Evolutionary conservation across 2,329 filamentous ascomycete species (phyloP).

Genomic region (Albophoma yamanashiensis): DNA sequence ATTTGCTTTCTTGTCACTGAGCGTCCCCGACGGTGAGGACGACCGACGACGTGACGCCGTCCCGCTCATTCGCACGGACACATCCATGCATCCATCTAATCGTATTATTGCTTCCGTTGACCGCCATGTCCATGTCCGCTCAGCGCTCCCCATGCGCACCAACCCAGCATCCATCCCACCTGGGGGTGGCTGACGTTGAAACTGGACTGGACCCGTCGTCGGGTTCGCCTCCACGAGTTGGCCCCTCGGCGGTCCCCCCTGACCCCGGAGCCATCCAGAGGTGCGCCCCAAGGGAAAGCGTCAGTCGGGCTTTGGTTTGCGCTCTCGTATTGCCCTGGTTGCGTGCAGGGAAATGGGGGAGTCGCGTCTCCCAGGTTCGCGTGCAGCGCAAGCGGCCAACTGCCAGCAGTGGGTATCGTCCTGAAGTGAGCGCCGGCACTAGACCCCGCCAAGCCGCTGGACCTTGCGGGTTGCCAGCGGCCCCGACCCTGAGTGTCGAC

Average conservation of each 20-base stretch:
- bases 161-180: not conserved
- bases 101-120: not conserved
- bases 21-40: not conserved
- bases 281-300: not conserved
- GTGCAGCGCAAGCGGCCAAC: no score
- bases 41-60: not conserved
- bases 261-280: not conserved
- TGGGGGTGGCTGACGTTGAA: not conserved
- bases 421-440: no score
- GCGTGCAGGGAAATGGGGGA: not conserved
- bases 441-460: no score
- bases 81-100: not conserved
- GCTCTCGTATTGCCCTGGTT: not conserved
- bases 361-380: no score
- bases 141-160: no score
- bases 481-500: no score
- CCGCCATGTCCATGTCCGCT: not conserved
- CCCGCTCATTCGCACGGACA: not conserved
- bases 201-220: not conserved
- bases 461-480: no score
- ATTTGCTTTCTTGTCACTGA: not conserved
- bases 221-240: no score
- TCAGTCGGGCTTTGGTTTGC: not conserved
- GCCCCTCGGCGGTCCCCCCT: not conserved
- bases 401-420: no score